Evolutionary conservation across 352 stramenopile species (phyloP).

Genomic region (Saprolegnia parasitica): DNA sequence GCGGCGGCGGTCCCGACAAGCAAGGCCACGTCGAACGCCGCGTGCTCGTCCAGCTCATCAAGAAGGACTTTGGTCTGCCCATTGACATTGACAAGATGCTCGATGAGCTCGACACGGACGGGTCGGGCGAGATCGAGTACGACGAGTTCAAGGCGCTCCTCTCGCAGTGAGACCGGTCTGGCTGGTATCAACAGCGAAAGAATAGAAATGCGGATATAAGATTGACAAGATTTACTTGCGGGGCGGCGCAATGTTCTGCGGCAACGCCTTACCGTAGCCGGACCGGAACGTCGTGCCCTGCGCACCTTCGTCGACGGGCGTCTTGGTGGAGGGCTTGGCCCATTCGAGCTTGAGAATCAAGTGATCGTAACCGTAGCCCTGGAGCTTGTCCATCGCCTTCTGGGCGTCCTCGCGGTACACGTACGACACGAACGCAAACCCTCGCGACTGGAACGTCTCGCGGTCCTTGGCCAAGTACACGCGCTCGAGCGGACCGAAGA

Average conservation of each 20-base stretch:
- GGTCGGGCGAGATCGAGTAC: slow-evolving; percentile 93
- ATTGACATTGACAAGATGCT: slow-evolving; percentile 97
- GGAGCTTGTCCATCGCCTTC: slow-evolving; percentile 94
- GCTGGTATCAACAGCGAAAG: too few species aligned
- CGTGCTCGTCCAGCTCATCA: slow-evolving; percentile 92
- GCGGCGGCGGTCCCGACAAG: slow-evolving; percentile 89
- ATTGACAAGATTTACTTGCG: slow-evolving; percentile 70
- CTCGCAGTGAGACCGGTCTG: slow-evolving; percentile 63
- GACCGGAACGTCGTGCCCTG: slow-evolving; percentile 86
- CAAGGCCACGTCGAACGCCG: slow-evolving; percentile 85
- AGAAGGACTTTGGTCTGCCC: slow-evolving; percentile 93
- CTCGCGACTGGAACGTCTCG: slow-evolving; percentile 95
- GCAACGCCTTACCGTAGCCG: slow-evolving; percentile 83
- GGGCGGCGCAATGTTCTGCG: slow-evolving; percentile 76
- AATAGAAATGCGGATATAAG: background rate
- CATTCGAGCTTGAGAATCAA: slow-evolving; percentile 99
- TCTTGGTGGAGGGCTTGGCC: slow-evolving; percentile 94
- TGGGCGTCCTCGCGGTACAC: slow-evolving; percentile 95
- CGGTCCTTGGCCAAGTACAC: slow-evolving; percentile 98
- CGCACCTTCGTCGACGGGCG: slow-evolving; percentile 55
- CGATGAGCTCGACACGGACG: slow-evolving; percentile 93
- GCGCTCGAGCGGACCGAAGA: slow-evolving; percentile 94
- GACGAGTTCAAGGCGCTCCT: slow-evolving; percentile 94
- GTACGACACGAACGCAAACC: slow-evolving; percentile 99
- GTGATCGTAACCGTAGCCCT: slow-evolving; percentile 98